Conservation (phyloP, 345 rosid genomes). For the Linum tenue region DNA sequence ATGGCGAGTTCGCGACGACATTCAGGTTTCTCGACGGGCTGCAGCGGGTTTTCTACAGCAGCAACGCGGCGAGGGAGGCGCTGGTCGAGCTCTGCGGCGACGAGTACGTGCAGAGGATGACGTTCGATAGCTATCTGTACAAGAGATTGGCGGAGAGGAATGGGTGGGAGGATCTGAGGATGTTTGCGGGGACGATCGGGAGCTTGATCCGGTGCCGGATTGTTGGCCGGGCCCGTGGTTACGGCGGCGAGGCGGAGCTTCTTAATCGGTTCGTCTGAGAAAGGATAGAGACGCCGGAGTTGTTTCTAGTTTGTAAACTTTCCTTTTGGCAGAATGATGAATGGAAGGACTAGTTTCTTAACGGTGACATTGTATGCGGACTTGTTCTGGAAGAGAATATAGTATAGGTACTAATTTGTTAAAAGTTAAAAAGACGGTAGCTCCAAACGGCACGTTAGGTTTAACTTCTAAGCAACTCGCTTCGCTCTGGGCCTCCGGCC, state of each 20-base stretch:
- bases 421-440: no score
- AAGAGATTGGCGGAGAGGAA: constrained; percentile 39
- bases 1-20: constrained; percentile 29
- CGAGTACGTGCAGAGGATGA: constrained; percentile 65
- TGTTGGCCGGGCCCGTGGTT: constrained; percentile 15
- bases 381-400: no score
- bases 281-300: background rate
- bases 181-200: constrained; percentile 33
- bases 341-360: background rate
- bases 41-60: constrained; percentile 46
- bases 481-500: no score
- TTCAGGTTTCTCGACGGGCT: constrained; percentile 46
- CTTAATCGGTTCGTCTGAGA: background rate
- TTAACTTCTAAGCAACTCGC: no score
- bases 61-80: constrained; percentile 44
- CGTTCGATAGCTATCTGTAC: constrained; percentile 61
- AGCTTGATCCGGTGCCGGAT: constrained; percentile 40
- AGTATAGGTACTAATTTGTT: no score
- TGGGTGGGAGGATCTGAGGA: constrained; percentile 37
- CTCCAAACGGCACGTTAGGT: no score
- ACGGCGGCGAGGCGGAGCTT: background rate
- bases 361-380: no score
- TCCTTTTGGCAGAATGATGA: background rate
- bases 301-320: background rate
- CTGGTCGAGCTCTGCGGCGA: constrained; percentile 59